Evolutionary conservation across 139 green algal species (phyloP), one percentile per base, ranked within the genome.

Genomic region (Tetraselmis chui): DNA sequence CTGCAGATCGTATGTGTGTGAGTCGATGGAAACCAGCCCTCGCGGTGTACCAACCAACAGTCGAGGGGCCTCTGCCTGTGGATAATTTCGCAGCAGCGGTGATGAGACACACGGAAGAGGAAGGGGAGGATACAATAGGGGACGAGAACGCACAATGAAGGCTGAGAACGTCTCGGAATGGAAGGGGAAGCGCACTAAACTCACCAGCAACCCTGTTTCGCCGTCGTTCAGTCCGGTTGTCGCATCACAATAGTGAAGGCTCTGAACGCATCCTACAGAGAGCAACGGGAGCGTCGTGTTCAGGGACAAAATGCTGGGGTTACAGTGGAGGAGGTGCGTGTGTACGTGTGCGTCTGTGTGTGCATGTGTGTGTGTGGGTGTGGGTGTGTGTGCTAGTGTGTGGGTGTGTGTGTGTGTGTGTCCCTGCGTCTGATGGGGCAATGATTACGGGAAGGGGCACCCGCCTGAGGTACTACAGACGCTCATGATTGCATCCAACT

Each of bases 1-100:
- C 31, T 74, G 27, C 31, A 75, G 22, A 27, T 82, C 78, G 78
- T 82, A 82, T 23, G 78, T 82, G 78, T 82, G 58, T 1, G 78
- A 29, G 31, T 82, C 78, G 28, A 82, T n/a, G 26, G 45, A 28
- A 5, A 29, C 32, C 31, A 82, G 29, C 31, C 28, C 58, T 2
- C 58, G 31, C 5, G 78, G 29, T 26, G 78, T 82, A 2, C 26
- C 74, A 22, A 77, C 74, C 26, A 77, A 25, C 26, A 77, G 74
- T 2, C 74, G 74, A 11, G 74, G 74, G 5, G 74, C 25, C 74
- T 77, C 26, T 23, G 74, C 74, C 25, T 29, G 74, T 77, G 74
- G n/a, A n/a, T n/a, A n/a, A n/a, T n/a, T n/a, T n/a, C n/a, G n/a
- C n/a, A n/a, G n/a, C n/a, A n/a, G n/a, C n/a, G n/a, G n/a, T n/a